Percentiles rank a stretch among this genome's conserved stretches.
These are phyloP conservation scores for Chlamydomonas applanata DNA, from an alignment of 139 green algal species.

Conservation along the genomic window DNA sequence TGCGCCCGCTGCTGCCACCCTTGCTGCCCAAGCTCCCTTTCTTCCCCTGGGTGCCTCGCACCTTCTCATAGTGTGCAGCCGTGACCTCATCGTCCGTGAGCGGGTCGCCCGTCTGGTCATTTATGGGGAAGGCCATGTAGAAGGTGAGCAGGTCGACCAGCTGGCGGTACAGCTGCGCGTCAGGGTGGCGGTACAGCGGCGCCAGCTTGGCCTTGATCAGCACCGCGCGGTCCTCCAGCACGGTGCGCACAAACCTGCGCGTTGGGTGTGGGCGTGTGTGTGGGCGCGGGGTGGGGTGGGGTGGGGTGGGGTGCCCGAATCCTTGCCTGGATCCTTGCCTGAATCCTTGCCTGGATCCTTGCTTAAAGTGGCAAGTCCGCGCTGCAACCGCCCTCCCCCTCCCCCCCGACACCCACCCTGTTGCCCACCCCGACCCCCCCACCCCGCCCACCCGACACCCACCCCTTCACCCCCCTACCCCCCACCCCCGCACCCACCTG, in stretches of 20 bases:
- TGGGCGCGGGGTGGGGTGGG: constrained; percentile 44
- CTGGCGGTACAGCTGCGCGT: constrained; percentile 70
- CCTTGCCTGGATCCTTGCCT: neutral
- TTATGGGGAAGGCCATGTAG: constrained; percentile 91
- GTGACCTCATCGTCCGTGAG: constrained; percentile 83
- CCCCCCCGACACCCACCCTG: neutral
- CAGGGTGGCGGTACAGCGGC: constrained; percentile 9
- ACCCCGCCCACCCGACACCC: neutral
- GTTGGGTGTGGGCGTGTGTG: constrained; percentile 54
- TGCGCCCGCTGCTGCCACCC: neutral
- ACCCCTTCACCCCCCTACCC: neutral
- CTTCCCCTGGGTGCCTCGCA: constrained; percentile 14
- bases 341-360: neutral
- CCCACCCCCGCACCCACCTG: constrained; percentile 66
- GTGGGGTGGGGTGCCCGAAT: neutral
- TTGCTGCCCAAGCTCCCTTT: too few species aligned
- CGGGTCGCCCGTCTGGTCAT: constrained; percentile 88
- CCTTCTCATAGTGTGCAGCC: constrained; percentile 72
- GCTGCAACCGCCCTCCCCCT: neutral
- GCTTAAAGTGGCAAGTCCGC: neutral
- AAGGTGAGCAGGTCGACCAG: constrained; percentile 86
- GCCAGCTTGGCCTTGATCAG: constrained; percentile 68
- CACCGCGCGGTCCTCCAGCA: constrained; percentile 82
- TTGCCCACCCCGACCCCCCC: neutral
- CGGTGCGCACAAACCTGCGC: constrained; percentile 72